Base-by-base conservation (phyloP, 495 filamentous ascomycete species). In the Penicillium ucsense region DNA sequence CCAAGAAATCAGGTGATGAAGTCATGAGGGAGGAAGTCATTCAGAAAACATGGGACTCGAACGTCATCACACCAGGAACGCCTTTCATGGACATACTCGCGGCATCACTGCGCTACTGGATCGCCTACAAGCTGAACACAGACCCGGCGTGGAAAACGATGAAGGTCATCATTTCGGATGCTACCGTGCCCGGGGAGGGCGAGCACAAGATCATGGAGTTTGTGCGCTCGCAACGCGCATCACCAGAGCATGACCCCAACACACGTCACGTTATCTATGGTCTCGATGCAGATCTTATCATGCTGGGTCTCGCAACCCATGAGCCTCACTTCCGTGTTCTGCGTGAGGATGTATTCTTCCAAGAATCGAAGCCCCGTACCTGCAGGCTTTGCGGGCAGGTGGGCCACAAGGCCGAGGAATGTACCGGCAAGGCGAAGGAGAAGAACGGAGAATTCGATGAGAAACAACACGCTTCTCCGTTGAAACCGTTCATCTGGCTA, bases 121-220 rank as follows among this genome's bases (percentile, higher is more conserved):
- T 84, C 63, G 78, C 88, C 3, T 96, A 95, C 64, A 99, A 99
- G 70, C 81, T 95, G 43, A 95, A 94, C 64, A 94, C 87, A 33
- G 92, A 99, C 65, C 89, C 92, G 27, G 84, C 82, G n/a, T 98
- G 92, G 92, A 86, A 84, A 50, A 89, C 90, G 70, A 79, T 79
- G 61, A 97, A 97, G 79, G 81, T 97, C 59, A 89, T 99, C 60
- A 95, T 99, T 56, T 97, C 92, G 5, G 92, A 99, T 72, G 89
- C 92, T 35, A 94, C 89, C 0, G 92, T 99, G 12, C 92, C 92
- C 35, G 92, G 92, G 55, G 92, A 99, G 67, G 92, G 92, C 62
- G 92, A 99, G 64, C 92, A 99, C 66, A 99, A 99, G 71, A 96
- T 99, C 53, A 99, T 99, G 92, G 81, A 95, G 38, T 99, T 97